Evolutionary conservation across 2,329 filamentous ascomycete genomes (phyloP).

Genomic region (Thielaviopsis punctulata): DNA sequence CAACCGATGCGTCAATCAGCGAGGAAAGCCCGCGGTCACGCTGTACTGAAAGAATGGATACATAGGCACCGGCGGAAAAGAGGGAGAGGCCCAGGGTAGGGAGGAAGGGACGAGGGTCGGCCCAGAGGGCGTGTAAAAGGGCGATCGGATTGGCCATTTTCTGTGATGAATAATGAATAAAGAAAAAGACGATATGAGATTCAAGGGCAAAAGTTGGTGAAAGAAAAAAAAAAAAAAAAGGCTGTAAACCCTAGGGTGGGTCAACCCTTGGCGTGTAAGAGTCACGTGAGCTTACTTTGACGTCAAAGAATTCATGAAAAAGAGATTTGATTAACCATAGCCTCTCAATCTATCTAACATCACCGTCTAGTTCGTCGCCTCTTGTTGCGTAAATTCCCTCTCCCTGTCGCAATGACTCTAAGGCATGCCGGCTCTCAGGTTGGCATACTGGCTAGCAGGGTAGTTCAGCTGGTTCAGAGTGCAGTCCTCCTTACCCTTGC

Average conservation of each 20-base stretch:
- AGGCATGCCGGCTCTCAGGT: constrained; percentile 26
- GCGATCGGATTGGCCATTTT: constrained; percentile 4
- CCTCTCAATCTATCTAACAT: no score
- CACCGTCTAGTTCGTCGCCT: no score
- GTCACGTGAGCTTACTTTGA: neutral
- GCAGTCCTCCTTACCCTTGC: constrained; percentile 25
- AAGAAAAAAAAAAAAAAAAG: no score
- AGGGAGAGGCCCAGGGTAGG: constrained; percentile 2
- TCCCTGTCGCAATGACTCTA: no score
- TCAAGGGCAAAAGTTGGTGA: neutral
- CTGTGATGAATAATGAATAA: neutral
- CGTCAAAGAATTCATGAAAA: no score
- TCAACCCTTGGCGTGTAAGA: neutral
- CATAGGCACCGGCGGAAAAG: constrained; percentile 3
- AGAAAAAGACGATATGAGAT: neutral
- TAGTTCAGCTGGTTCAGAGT: constrained; percentile 34
- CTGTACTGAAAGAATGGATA: constrained; percentile 1
- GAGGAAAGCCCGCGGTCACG: constrained; percentile 1
- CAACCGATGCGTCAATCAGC: neutral
- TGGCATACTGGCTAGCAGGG: constrained; percentile 36
- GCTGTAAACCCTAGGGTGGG: neutral
- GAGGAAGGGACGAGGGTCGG: constrained; percentile 5
- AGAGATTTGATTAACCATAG: no score
- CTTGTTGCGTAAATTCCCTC: no score
- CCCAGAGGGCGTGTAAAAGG: constrained; percentile 6